A percentile compares a stretch with the other conserved stretches of the same genome.
Evolutionary conservation across 306 rosid genomes (phyloP).

Genomic region (Malus orientalis): DNA sequence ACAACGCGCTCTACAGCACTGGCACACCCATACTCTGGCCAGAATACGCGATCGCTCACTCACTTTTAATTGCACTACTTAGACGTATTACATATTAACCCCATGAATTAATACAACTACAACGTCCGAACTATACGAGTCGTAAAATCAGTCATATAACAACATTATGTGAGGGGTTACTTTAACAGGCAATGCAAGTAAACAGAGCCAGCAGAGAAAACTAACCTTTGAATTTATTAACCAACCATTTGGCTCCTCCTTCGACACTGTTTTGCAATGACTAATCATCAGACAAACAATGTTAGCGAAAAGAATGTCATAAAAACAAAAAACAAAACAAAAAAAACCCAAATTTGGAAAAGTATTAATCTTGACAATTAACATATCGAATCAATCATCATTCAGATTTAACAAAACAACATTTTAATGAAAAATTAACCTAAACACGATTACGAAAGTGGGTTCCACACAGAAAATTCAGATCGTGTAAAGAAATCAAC

Average conservation of each 20-base stretch:
- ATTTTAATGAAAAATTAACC: neutral
- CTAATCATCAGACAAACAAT: conserved; percentile 28
- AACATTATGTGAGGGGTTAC: neutral
- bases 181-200: neutral
- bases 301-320: conserved; percentile 15
- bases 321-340: neutral
- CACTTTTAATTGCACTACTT: neutral
- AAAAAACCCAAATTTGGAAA: neutral
- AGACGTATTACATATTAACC: neutral
- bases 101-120: too few species aligned
- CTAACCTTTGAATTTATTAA: conserved; percentile 78
- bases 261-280: conserved; percentile 58
- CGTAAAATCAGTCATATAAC: neutral
- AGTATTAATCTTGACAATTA: neutral
- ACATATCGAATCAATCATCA: neutral
- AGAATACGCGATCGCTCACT: neutral
- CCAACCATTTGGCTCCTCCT: conserved; percentile 82
- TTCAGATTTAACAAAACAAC: neutral
- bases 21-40: neutral
- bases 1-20: neutral
- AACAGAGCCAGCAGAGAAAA: neutral
- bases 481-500: neutral
- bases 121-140: neutral
- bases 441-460: neutral
- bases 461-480: neutral